Conservation (phyloP, 495 filamentous ascomycete species). For the Pseudotulostoma volvatum region DNA sequence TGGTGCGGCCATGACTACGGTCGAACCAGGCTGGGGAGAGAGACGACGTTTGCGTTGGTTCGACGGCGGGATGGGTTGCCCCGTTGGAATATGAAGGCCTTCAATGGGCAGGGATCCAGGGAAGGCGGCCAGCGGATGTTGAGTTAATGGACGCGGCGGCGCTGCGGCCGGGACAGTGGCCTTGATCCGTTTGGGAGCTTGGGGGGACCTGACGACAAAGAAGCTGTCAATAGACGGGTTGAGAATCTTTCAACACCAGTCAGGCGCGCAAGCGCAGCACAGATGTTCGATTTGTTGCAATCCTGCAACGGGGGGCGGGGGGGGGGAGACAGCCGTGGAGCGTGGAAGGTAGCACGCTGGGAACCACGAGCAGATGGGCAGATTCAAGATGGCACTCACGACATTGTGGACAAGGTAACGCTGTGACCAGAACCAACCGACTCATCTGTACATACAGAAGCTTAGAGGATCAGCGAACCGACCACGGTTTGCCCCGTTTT, state of each 20-base stretch:
- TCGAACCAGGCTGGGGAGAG: constrained; percentile 18
- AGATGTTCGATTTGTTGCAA: background rate
- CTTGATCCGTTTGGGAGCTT: constrained; percentile 30
- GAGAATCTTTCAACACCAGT: background rate
- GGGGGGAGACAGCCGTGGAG: background rate
- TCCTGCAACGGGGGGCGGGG: background rate
- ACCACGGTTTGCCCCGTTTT: constrained; percentile 4
- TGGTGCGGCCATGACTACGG: constrained; percentile 7
- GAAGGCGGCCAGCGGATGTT: constrained; percentile 14
- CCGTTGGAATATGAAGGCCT: constrained; percentile 16
- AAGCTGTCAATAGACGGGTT: background rate
- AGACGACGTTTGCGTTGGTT: constrained; percentile 32
- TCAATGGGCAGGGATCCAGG: background rate
- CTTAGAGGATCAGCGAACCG: constrained; percentile 15
- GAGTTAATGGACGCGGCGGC: constrained; percentile 24
- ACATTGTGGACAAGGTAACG: constrained; percentile 31
- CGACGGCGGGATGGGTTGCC: constrained; percentile 18
- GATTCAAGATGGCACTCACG: constrained; percentile 24
- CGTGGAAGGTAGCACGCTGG: background rate
- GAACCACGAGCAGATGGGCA: background rate
- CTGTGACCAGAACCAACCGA: constrained; percentile 9
- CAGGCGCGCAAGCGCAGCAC: background rate
- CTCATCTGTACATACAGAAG: constrained; percentile 30
- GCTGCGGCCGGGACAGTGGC: constrained; percentile 22
- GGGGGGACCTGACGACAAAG: constrained; percentile 18